Evolutionary conservation across 192 early-diverging fungal species (phyloP).

Genomic region (Backusella morwellensis): DNA sequence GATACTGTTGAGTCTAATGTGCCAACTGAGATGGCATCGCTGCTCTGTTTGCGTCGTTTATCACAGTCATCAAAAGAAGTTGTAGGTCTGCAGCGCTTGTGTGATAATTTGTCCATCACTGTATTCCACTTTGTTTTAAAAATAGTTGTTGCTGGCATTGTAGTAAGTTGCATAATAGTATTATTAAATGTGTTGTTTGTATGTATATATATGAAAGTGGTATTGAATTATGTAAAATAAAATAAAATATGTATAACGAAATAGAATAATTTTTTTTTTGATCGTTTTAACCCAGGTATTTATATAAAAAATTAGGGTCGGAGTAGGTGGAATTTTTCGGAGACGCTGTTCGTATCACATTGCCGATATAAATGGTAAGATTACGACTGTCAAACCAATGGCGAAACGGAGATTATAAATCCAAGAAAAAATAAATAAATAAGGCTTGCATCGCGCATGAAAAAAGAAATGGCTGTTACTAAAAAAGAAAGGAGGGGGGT

Average conservation of each 20-base stretch:
- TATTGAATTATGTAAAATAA: neutral
- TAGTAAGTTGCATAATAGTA: neutral
- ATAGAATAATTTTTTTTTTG: neutral
- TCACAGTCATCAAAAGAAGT: neutral
- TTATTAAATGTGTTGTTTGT: neutral
- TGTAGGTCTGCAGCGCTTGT: neutral
- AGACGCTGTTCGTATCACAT: neutral
- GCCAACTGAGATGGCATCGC: conserved; percentile 15
- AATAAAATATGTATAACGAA: neutral
- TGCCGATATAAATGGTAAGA: neutral
- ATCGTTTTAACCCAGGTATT: neutral
- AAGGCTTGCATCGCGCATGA: conserved; percentile 13
- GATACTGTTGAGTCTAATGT: neutral
- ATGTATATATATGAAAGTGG: neutral
- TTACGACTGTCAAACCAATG: conserved; percentile 13
- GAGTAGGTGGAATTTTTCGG: conserved; percentile 6
- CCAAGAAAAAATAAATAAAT: neutral
- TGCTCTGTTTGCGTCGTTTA: neutral
- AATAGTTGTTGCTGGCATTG: conserved; percentile 8
- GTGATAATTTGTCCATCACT: conserved; percentile 1
- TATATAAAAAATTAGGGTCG: neutral
- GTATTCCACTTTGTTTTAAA: conserved; percentile 16
- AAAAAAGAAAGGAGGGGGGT: neutral
- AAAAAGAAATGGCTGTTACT: neutral
- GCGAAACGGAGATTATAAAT: neutral